Conservation (phyloP, 176 grass and related monocot genomes). For the Musa itinerans region DNA sequence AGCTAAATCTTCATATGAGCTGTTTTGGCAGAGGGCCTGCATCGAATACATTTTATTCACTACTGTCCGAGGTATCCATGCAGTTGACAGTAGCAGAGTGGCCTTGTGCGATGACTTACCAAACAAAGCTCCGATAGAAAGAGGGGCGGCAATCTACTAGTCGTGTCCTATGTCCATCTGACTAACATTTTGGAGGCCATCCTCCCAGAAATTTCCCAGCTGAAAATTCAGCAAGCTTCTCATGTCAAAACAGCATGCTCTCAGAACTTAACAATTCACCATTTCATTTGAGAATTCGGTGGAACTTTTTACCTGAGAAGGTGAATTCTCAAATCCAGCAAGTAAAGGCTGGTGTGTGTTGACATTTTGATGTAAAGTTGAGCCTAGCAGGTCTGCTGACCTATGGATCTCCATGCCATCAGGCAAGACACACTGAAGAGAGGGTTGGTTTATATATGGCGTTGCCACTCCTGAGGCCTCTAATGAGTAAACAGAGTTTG, state of each 20-base stretch:
- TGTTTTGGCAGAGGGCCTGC: conserved; percentile 28
- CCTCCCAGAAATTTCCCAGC: conserved; percentile 82
- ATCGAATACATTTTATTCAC: neutral
- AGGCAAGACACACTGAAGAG: conserved; percentile 19
- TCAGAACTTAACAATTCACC: neutral
- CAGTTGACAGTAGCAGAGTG: neutral
- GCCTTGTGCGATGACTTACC: conserved; percentile 16
- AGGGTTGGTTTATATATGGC: conserved; percentile 28
- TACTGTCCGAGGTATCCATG: neutral
- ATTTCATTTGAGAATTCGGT: neutral
- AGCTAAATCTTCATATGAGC: conserved; percentile 52
- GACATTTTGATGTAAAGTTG: conserved; percentile 36
- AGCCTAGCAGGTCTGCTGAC: conserved; percentile 31
- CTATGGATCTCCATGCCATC: neutral
- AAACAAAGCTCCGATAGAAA: conserved; percentile 52
- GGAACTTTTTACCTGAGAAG: conserved; percentile 54
- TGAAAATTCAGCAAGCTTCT: conserved; percentile 22
- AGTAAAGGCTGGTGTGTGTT: conserved; percentile 30
- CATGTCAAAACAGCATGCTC: neutral
- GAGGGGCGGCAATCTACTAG: conserved; percentile 20
- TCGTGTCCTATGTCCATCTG: conserved; percentile 46
- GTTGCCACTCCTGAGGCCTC: conserved; percentile 51
- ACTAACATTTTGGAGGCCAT: conserved; percentile 60
- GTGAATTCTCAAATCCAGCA: conserved; percentile 39
- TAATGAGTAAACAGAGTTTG: conserved; percentile 53